Base-by-base conservation (phyloP, 257 asterid species). In the Ballota nigra region DNA sequence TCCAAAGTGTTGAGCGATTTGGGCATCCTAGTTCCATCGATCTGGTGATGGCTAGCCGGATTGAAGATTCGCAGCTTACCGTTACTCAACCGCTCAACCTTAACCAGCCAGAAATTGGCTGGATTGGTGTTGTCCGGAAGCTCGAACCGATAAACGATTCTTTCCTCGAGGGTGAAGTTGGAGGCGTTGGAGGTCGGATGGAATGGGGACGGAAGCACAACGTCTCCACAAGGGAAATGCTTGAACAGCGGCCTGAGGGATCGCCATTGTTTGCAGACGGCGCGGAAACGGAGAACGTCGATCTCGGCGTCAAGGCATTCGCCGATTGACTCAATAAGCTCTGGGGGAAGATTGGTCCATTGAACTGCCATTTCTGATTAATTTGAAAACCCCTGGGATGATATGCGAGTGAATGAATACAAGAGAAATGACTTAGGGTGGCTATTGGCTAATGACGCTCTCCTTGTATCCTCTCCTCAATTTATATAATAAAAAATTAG, bases 231-330 rank as follows among this genome's bases (percentile, higher is more conserved):
- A 3, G 69, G 63, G 66, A 34, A 23, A 8, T 40, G 69, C 71
- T 52, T 36, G 0, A 62, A 52, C 61, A 72, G 61, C 71, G 52
- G 15, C 58, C 75, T 38, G 2, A 72, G 61, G 59, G 75, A 47
- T 18, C 75, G 75, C 80, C 75, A 75, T 0, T 58, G 28, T 11
- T 6, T 51, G 72, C 80, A 75, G n/a, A 75, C 80, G 15, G 67
- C 80, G 13, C 75, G 59, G 59, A 52, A 52, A 1, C 59, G 59
- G 29, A 52, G 59, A 1, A 52, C 59, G 59, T 52, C 59, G 29
- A 22, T 52, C 3, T 52, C 59, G 1, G 59, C 3, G 28, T 52
- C 59, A 13, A 52, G 15, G 59, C 28, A 4, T 52, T 52, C 3
- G 2, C 28, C 59, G 59, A 52, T 52, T 3, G 26, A 11, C 5